Evolutionary conservation across 352 stramenopile genomes (phyloP), one percentile per base, ranked within the genome.

Genomic region (Elongisporangium undulatum): DNA sequence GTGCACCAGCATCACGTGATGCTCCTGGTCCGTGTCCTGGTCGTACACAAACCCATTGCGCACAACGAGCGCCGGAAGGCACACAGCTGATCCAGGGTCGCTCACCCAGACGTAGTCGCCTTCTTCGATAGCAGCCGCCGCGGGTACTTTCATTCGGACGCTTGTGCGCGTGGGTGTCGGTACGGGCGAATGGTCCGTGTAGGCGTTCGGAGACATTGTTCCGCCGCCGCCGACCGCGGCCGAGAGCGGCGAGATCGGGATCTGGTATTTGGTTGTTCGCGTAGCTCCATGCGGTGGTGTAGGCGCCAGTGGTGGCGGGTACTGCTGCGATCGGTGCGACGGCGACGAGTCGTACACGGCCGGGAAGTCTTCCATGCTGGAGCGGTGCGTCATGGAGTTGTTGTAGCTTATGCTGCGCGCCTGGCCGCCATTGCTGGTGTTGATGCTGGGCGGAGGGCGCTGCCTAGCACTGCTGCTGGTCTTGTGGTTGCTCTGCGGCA

Each of bases 1-100:
- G 66, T 94, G 85, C 10, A 94, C 81, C 15, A 92, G 74, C 21
- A 76, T 83, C 49, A 92, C 74, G 19, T 84, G 78, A 45, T 90
- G 72, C 62, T 92, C 82, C 53, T 79, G 62, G 21, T 88, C 79
- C 20, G 66, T 79, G 16, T 71, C 71, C n/a, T 78, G 72, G 55
- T 90, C 78, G 34, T 79, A 85, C 13, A 83, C 34, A 45, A 79
- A 92, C 0, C 82, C 82, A 20, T 71, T 77, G 21, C 82, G 82
- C 41, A 89, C 76, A 17, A 92, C 75, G 17, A 88, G 63, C 0
- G 82, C 82, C 1, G 82, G 75, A 1, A 80, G 71, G 51, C 77
- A 88, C 8, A 84, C 66, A 21, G 68, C 63, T 15, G 68, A 77
- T 7, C 29, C 29, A 9, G 79, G 69, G 50, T 90, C 81, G 29